Conservation (phyloP, 2,329 filamentous ascomycete genomes). For the Fusarium dimerum region DNA sequence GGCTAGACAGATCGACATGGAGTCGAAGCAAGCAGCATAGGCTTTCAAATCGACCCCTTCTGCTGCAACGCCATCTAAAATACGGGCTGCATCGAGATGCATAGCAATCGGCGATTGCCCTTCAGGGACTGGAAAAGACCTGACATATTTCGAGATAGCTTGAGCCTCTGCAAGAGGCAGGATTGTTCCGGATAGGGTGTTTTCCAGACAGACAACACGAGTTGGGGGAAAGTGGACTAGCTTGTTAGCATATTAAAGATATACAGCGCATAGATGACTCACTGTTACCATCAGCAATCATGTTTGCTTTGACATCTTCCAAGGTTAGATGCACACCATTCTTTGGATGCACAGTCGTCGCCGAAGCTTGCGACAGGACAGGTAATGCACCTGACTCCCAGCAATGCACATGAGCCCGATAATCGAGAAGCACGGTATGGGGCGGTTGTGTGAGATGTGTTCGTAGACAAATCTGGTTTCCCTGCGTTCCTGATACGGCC, state of each 20-base stretch:
- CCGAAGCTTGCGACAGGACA: conserved; percentile 66
- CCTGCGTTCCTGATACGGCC: conserved; percentile 29
- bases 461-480: conserved; percentile 31
- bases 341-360: conserved; percentile 63
- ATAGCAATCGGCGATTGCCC: conserved; percentile 57
- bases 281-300: conserved; percentile 31
- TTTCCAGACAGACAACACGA: conserved; percentile 75
- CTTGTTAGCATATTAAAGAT: conserved; percentile 38
- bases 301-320: conserved; percentile 62
- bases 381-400: conserved; percentile 66
- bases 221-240: conserved; percentile 79
- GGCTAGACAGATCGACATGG: conserved; percentile 72
- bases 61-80: conserved; percentile 74
- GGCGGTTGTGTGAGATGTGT: conserved; percentile 31
- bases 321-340: conserved; percentile 74
- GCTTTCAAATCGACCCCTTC: conserved; percentile 65
- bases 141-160: conserved; percentile 68
- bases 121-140: conserved; percentile 36
- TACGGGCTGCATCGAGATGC: conserved; percentile 73
- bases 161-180: conserved; percentile 70
- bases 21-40: conserved; percentile 68
- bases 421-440: conserved; percentile 48
- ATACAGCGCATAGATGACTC: neutral
- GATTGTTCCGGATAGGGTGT: conserved; percentile 74
- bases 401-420: conserved; percentile 71